Base-by-base conservation (phyloP, 768 basidiomycete genomes). In the Kwoniella dendrophila region DNA sequence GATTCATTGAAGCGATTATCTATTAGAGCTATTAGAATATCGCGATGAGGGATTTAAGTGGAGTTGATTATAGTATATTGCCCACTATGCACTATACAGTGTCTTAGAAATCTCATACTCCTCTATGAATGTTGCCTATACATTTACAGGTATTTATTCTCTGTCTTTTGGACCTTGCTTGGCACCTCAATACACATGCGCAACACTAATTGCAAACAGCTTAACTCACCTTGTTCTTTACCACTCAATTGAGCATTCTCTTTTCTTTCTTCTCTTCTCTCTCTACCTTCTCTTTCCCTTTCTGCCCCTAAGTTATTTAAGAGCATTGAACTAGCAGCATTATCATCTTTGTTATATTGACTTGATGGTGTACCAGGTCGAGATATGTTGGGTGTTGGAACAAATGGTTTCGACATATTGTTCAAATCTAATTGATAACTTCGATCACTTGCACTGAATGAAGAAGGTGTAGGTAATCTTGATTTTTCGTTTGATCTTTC, bases 161-260 rank as follows among this genome's bases (percentile, higher is more conserved):
- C n/a, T n/a, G n/a, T n/a, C n/a, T n/a, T n/a, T n/a, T n/a, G n/a
- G n/a, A n/a, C n/a, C 36, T 8, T 18, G 36, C 36, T 38, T 38
- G 36, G 18, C 36, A 38, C 18, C 36, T 38, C 18, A 18, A 38
- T 38, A 38, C 36, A 38, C 44, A 45, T 6, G 8, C 44, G n/a
- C 7, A 45, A n/a, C 8, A 18, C 7, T 20, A 45, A 45, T 6
- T 8, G 8, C n/a, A 45, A 26, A 45, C 24, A 6, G 24, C 38
- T 18, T 22, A n/a, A 64, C 70, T 67, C 64, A 72, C 70, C 70
- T 45, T 72, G 70, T 43, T 72, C 70, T 22, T 50, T 33, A 1
- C 56, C 51, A 5, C 20, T 29, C 33, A 49, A 38, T 2, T 43
- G 58, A 29, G 26, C 27, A 3, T 30, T 51, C 45, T 63, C 62